A percentile compares a stretch with the other conserved stretches of the same genome.
Conservation (phyloP, 2,329 filamentous ascomycete genomes). For the Metarhizium anisopliae region DNA sequence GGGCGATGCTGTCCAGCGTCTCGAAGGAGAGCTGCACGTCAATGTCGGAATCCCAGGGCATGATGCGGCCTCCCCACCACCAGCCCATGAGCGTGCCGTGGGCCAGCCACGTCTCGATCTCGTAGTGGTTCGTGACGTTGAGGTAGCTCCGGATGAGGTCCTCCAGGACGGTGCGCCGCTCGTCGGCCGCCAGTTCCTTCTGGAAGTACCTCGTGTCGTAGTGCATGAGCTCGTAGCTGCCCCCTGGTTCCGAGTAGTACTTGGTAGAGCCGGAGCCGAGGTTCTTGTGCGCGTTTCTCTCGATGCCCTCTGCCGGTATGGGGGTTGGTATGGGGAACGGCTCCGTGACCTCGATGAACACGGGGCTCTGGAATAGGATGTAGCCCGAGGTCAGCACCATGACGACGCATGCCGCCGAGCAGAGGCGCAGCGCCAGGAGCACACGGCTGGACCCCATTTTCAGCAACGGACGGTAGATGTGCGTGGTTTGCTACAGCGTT, state of each 20-base stretch:
- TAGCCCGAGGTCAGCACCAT: background rate
- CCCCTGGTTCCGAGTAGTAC: background rate
- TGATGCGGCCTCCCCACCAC: constrained; percentile 77
- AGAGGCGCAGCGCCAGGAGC: background rate
- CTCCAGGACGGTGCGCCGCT: constrained; percentile 55
- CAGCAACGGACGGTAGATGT: too few species aligned
- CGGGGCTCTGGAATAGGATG: background rate
- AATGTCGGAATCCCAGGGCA: constrained; percentile 80
- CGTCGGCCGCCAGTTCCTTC: constrained; percentile 52
- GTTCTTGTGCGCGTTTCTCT: background rate
- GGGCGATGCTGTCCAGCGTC: constrained; percentile 57
- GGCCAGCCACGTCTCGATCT: constrained; percentile 76
- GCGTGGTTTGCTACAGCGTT: too few species aligned
- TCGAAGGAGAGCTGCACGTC: constrained; percentile 67
- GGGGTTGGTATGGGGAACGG: background rate
- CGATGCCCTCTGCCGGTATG: background rate
- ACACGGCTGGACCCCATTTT: background rate
- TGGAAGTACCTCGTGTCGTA: constrained; percentile 68
- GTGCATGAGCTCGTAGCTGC: constrained; percentile 42
- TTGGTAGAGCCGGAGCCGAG: background rate
- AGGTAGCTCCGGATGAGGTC: constrained; percentile 70
- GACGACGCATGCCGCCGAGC: background rate
- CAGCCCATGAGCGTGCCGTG: constrained; percentile 78
- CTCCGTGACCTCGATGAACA: background rate
- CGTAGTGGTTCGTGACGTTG: constrained; percentile 51